Base-by-base conservation (phyloP, 139 green algal species). In the Coelastrella sp. region DNA sequence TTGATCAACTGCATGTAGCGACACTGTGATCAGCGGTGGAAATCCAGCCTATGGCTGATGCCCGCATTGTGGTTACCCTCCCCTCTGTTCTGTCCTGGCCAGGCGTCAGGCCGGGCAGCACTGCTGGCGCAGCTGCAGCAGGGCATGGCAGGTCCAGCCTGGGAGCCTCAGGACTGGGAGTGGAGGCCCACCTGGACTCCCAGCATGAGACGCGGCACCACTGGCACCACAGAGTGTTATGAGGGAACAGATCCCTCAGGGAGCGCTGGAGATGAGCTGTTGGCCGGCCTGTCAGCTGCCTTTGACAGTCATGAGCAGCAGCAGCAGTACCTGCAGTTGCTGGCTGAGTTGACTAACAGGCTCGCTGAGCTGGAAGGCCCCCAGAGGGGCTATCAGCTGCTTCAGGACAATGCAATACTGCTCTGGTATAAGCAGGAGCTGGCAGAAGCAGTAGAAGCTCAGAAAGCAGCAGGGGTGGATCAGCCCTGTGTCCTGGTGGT, bases 181-280 rank as follows among this genome's bases (percentile, higher is more conserved):
- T 98, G 96, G 95, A 87, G 95, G 22, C 95, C 95, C 25, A 98
- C 96, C 17, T 98, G 93, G 90, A 86, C 96, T 17, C 94, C 95
- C 0, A 72, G 49, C 65, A 94, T 95, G 90, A 92, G 92, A 35
- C 76, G 35, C 35, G 35, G 35, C 35, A 49, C 1, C 35, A 49
- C 35, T 49, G 35, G 35, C 35, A 49, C 35, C 35, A 49, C 35
- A 49, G 35, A 49, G 35, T 49, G 35, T 49, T 49, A 3, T 49
- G 35, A 49, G 35, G 35, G 35, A 49, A 49, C 35, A 49, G 35
- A 49, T 49, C 68, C 68, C 4, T 22, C 20, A 24, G 19, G 19
- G 68, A 22, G 35, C 35, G 35, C 35, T 49, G 35, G 35, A 49
- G 35, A 49, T 49, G 35, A 49, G 35, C 10, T 74, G 5, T 56